Conservation (phyloP, 1,284 basidiomycete species). For the Sutorius eximius region DNA sequence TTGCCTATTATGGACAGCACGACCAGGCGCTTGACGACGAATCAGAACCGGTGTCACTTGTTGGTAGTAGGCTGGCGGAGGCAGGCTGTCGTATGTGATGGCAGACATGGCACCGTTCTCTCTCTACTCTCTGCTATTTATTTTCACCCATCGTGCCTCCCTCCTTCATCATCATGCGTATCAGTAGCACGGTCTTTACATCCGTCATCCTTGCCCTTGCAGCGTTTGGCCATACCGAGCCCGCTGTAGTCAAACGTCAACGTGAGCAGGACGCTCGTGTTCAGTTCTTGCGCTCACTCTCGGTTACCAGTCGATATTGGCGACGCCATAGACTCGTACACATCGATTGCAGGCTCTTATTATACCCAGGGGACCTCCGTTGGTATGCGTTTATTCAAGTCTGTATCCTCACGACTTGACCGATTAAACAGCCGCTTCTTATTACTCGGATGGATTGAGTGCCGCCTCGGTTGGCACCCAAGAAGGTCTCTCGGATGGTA, state of each 20-base stretch:
- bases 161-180: slow-evolving; percentile 8
- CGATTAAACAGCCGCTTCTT: slow-evolving; percentile 13
- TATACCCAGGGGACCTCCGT: slow-evolving; percentile 19
- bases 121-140: background rate
- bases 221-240: slow-evolving; percentile 6
- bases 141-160: background rate
- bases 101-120: background rate
- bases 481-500: slow-evolving; percentile 26
- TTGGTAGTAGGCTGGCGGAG: too few relatives aligned
- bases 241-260: slow-evolving; percentile 1
- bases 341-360: slow-evolving; percentile 14
- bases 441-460: slow-evolving; percentile 18
- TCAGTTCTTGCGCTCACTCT: slow-evolving; percentile 2
- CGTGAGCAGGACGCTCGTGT: background rate
- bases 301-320: slow-evolving; percentile 10
- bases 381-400: slow-evolving; percentile 6
- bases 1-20: slow-evolving; percentile 22
- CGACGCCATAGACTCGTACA: slow-evolving; percentile 9
- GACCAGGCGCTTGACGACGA: background rate
- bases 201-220: slow-evolving; percentile 3
- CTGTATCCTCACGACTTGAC: background rate
- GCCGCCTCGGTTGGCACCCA: slow-evolving; percentile 15
- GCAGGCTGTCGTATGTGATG: background rate
- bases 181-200: background rate
- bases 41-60: background rate